Conservation (phyloP, 768 basidiomycete genomes). For the Exidia glandulosa region DNA sequence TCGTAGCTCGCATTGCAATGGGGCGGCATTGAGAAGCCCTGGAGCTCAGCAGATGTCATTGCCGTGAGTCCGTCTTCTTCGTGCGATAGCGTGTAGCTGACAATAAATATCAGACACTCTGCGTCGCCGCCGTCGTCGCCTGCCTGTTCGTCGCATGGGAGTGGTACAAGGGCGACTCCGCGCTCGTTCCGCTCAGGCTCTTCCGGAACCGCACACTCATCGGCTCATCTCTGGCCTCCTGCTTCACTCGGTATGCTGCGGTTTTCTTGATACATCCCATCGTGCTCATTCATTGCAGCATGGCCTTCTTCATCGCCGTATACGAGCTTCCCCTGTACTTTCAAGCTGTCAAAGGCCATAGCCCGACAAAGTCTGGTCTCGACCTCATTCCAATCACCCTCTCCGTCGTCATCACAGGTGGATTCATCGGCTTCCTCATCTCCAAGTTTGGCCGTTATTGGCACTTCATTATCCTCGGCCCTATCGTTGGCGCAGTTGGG, state of each 20-base stretch:
- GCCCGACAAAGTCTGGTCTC: constrained; percentile 26
- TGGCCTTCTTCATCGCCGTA: constrained; percentile 4
- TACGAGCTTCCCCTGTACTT: constrained; percentile 18
- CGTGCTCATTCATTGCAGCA: constrained; percentile 1
- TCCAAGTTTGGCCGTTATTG: constrained; percentile 16
- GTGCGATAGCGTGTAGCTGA: too few relatives aligned
- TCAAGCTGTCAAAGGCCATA: constrained; percentile 21
- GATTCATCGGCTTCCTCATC: constrained; percentile 17
- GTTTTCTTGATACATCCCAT: constrained; percentile 12
- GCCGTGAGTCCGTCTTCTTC: too few relatives aligned
- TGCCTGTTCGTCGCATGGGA: constrained; percentile 25
- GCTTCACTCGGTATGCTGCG: background rate
- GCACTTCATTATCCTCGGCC: constrained; percentile 20
- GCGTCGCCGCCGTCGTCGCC: constrained; percentile 12
- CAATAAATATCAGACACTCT: background rate
- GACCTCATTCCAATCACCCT: constrained; percentile 30
- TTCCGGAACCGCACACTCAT: constrained; percentile 21
- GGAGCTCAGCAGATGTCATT: background rate
- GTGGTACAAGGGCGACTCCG: constrained; percentile 19
- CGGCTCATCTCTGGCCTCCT: constrained; percentile 17
- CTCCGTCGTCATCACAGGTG: constrained; percentile 18
- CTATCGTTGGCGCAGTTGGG: constrained; percentile 21
- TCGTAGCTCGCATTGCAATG: constrained; percentile 3
- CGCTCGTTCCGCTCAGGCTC: constrained; percentile 28
- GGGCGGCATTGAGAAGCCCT: constrained; percentile 1